These are phyloP conservation scores for Marasmius fiardii DNA, from an alignment of 1,284 basidiomycete genomes.

Conservation along the genomic window DNA sequence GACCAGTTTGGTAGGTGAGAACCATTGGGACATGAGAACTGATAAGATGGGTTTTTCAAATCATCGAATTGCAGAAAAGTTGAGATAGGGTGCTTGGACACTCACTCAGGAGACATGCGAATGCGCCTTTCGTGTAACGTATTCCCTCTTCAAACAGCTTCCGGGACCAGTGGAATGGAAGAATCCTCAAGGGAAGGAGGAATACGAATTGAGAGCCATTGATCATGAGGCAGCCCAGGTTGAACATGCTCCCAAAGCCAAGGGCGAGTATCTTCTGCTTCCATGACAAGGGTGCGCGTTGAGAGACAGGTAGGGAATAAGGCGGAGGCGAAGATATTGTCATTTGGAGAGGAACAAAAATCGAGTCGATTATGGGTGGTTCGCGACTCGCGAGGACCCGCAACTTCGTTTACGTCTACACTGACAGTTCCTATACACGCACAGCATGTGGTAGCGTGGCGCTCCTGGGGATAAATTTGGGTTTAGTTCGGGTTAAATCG, in stretches of 20 bases:
- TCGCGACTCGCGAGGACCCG: too few species aligned
- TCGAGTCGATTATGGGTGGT: too few species aligned
- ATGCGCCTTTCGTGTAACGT: constrained; percentile 79
- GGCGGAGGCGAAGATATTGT: constrained; percentile 18
- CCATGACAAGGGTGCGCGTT: constrained; percentile 58
- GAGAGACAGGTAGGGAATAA: constrained; percentile 54
- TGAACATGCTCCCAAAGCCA: constrained; percentile 61
- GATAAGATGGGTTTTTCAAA: constrained; percentile 20
- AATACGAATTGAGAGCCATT: constrained; percentile 69
- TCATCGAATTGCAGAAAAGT: neutral
- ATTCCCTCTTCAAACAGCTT: constrained; percentile 65
- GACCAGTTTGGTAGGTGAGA: constrained; percentile 74
- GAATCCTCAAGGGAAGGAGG: constrained; percentile 58
- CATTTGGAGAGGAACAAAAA: neutral
- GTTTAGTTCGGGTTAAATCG: too few species aligned
- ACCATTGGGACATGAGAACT: constrained; percentile 80
- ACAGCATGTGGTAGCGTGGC: too few species aligned
- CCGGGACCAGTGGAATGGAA: constrained; percentile 48
- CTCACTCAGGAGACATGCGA: constrained; percentile 72
- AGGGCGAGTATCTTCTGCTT: constrained; percentile 46
- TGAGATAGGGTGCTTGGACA: constrained; percentile 18
- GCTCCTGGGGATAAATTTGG: too few species aligned
- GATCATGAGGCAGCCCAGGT: constrained; percentile 65
- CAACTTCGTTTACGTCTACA: too few species aligned
- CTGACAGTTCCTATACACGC: too few species aligned